A percentile compares a stretch with the other conserved stretches of the same genome.
Conservation (phyloP, 1,139 yeast species). For the Scheffersomyces quercinus region DNA sequence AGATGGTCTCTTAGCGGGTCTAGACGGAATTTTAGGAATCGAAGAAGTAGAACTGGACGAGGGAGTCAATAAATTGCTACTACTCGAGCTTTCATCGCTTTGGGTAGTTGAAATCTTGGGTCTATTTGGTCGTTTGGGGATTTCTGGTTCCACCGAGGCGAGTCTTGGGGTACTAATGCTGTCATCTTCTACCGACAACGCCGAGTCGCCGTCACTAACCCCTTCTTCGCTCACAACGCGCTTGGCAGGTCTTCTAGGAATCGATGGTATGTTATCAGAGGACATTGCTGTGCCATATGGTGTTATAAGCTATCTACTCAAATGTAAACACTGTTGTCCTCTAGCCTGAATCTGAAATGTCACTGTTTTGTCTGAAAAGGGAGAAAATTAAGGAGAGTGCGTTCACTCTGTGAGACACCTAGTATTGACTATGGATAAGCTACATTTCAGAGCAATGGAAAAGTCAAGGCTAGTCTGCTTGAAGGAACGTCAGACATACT, state of each 20-base stretch:
- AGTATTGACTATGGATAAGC: no score
- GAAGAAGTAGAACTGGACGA: no score
- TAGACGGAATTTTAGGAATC: no score
- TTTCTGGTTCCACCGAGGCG: conserved; percentile 4
- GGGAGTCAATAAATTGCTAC: no score
- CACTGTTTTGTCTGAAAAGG: neutral
- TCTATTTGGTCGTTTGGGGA: conserved; percentile 12
- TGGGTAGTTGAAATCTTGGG: neutral
- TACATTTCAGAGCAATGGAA: no score
- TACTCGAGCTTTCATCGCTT: neutral
- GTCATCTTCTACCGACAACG: no score
- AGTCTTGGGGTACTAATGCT: no score
- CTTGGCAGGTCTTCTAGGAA: neutral
- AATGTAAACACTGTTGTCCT: neutral
- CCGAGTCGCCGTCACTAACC: no score
- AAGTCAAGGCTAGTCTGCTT: no score
- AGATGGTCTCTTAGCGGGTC: no score
- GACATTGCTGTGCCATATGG: neutral
- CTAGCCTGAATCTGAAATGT: neutral
- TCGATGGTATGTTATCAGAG: neutral
- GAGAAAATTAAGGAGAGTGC: neutral
- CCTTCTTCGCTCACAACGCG: no score
- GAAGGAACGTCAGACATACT: no score
- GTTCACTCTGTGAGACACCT: neutral
- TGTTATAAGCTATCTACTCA: neutral